Percentiles rank a stretch among this genome's conserved stretches.
Conservation (phyloP, 805 yeast genomes). For the Kuraishia hungarica region DNA sequence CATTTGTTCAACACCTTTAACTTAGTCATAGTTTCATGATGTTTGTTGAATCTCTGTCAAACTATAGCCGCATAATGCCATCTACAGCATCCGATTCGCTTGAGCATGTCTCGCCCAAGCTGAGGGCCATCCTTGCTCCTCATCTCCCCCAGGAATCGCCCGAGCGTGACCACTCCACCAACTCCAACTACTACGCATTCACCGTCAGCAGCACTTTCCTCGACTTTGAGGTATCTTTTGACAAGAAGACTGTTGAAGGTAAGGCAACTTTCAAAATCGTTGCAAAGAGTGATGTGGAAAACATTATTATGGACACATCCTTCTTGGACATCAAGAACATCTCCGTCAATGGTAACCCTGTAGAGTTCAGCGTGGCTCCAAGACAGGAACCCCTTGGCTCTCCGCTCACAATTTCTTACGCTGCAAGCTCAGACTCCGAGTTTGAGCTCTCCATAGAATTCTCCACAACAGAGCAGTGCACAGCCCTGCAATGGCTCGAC, state of each 20-base stretch:
- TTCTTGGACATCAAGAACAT: slow-evolving; percentile 40
- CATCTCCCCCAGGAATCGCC: slow-evolving; percentile 34
- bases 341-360: slow-evolving; percentile 29
- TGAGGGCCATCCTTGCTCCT: slow-evolving; percentile 11
- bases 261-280: slow-evolving; percentile 38
- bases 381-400: slow-evolving; percentile 53
- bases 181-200: slow-evolving; percentile 60
- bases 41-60: background rate
- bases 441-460: slow-evolving; percentile 37
- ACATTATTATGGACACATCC: slow-evolving; percentile 63
- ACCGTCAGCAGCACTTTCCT: slow-evolving; percentile 42
- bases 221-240: slow-evolving; percentile 48
- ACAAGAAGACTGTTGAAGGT: slow-evolving; percentile 43
- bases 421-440: slow-evolving; percentile 6
- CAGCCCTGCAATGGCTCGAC: slow-evolving; percentile 83
- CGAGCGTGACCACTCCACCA: slow-evolving; percentile 68
- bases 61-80: background rate
- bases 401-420: slow-evolving; percentile 30
- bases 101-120: slow-evolving; percentile 1
- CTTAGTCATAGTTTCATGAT: background rate
- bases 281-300: slow-evolving; percentile 17
- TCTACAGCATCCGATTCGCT: background rate
- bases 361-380: slow-evolving; percentile 26
- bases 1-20: background rate
- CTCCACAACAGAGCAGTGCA: slow-evolving; percentile 64